Conservation (phyloP, 768 basidiomycete species). For the Mycena belliarum region DNA sequence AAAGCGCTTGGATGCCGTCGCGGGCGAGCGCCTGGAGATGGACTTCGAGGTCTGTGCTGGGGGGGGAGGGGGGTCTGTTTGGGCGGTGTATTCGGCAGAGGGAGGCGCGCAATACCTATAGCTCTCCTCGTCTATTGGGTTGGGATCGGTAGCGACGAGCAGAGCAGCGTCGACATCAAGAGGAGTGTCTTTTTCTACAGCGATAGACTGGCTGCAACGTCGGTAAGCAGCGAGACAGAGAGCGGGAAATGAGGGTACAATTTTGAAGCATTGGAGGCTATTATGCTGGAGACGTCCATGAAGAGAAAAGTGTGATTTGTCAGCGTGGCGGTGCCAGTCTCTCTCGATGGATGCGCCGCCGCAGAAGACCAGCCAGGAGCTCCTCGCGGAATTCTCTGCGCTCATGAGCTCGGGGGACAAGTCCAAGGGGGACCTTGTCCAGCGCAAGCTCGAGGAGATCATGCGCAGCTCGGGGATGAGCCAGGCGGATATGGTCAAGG, state of each 20-base stretch:
- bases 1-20: slow-evolving; percentile 79
- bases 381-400: slow-evolving; percentile 11
- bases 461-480: slow-evolving; percentile 11
- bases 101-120: slow-evolving; percentile 77
- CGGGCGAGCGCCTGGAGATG: slow-evolving; percentile 79
- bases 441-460: slow-evolving; percentile 15
- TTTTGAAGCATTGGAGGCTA: slow-evolving; percentile 73
- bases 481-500: slow-evolving; percentile 15
- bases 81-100: slow-evolving; percentile 1
- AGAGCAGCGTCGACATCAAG: slow-evolving; percentile 82
- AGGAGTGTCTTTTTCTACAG: slow-evolving; percentile 77
- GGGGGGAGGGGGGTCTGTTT: too few relatives aligned
- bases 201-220: slow-evolving; percentile 56
- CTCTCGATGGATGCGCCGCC: neutral
- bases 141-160: slow-evolving; percentile 84
- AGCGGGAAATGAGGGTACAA: slow-evolving; percentile 46
- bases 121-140: slow-evolving; percentile 79
- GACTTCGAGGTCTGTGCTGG: slow-evolving; percentile 75
- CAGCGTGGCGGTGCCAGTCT: neutral
- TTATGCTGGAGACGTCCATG: slow-evolving; percentile 84
- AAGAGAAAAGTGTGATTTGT: slow-evolving; percentile 2
- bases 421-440: slow-evolving; percentile 5
- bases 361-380: slow-evolving; percentile 10
- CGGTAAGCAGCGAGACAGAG: neutral
- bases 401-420: slow-evolving; percentile 11